Base-by-base conservation (phyloP, 345 rosid genomes). In the Brassica cretica region DNA sequence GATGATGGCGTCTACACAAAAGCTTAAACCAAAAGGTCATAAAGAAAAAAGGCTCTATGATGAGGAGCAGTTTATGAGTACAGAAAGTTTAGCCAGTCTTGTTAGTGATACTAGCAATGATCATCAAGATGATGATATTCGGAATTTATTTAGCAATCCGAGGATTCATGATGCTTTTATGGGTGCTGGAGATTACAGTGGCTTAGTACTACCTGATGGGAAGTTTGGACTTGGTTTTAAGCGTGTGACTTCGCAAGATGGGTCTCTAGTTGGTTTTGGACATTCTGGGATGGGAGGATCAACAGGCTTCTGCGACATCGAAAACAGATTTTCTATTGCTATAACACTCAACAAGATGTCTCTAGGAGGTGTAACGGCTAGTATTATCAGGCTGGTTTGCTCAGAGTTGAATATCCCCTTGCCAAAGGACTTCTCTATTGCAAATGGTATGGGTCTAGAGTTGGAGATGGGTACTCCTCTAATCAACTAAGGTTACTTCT, bases 241-340 rank as follows among this genome's bases (percentile, higher is more conserved):
- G 85, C 87, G 93, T 59, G 71, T 80, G 1, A 64, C 44, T 46
- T 71, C 89, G 1, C 74, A 73, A 41, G 94, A 89, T 51, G 97
- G 97, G 33, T 80, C 86, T 55, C 68, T 84, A 1, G 72, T 8
- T 63, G 99, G 98, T 0, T 95, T 95, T 65, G 99, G 98, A 44
- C 99, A 95, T 83, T 87, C 98, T 0, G 99, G 99, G 10, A 86
- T 95, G 87, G 98, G 99, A 0, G 98, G 99, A 81, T 91, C 98
- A n/a, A 93, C 94, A 2, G 98, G 94, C 19, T 90, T 88, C 68
- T 93, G 96, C 70, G 93, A 89, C 81, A 70, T 87, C 3, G 51
- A 85, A 59, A 88, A 88, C 81, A 90, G 91, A 84, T 91, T 95
- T 70, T 89, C 99, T 0, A 92, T 92, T 62, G 90, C 93, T 4